A percentile compares a stretch with the other conserved stretches of the same genome.
Conservation (phyloP, 2,329 filamentous ascomycete species). For the Penicillium sp. region DNA sequence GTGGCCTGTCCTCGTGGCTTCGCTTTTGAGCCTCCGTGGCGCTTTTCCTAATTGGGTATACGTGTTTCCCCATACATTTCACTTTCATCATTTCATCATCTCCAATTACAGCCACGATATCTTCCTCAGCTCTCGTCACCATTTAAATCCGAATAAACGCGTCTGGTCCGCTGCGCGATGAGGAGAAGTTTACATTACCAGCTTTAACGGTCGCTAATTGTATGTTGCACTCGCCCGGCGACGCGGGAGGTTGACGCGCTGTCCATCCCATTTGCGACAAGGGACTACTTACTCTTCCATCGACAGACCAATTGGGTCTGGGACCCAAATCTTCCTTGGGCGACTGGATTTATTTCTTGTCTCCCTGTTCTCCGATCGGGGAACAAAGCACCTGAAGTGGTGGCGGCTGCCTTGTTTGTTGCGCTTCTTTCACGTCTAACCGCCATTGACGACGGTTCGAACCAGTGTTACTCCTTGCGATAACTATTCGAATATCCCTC, state of each 20-base stretch:
- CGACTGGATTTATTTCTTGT: background rate
- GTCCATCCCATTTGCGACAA: slow-evolving; percentile 1
- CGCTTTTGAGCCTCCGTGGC: slow-evolving; percentile 1
- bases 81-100: slow-evolving; percentile 5
- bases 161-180: background rate
- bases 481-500: slow-evolving; percentile 10
- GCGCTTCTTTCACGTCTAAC: slow-evolving; percentile 5
- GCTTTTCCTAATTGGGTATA: slow-evolving; percentile 18
- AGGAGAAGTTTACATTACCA: background rate
- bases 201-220: background rate
- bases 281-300: background rate
- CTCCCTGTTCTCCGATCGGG: background rate
- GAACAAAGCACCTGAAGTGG: slow-evolving; percentile 11
- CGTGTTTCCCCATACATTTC: slow-evolving; percentile 11
- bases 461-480: slow-evolving; percentile 1
- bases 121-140: background rate
- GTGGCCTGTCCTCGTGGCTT: background rate
- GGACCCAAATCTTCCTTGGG: background rate
- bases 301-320: background rate
- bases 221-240: slow-evolving; percentile 1
- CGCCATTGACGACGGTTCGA: background rate
- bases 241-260: slow-evolving; percentile 1
- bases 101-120: background rate
- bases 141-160: background rate
- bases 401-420: slow-evolving; percentile 11